phyloP scores from a whole-genome alignment of 164 flowering plant genomes.

The Akebia trifoliata region DNA sequence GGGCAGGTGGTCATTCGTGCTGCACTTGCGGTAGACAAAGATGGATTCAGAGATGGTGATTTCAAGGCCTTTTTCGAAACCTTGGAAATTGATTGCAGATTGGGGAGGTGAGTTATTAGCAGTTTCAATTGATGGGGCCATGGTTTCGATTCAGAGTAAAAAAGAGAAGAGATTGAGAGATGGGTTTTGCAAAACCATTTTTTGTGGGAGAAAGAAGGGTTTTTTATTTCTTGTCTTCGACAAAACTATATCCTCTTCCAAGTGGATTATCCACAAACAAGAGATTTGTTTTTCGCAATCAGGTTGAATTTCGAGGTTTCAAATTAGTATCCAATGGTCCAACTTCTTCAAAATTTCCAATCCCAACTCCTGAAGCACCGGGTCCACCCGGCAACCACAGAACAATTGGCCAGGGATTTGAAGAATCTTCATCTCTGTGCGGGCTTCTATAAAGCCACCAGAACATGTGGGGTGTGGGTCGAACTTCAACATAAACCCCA shows the following conservation, averaged over 20 bases:
- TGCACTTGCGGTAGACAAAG: constrained; percentile 43
- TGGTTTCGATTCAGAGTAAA: neutral
- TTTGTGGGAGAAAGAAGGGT: too few relatives aligned
- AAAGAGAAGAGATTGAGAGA: neutral
- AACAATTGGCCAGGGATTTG: constrained; percentile 49
- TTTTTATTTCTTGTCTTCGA: constrained; percentile 47
- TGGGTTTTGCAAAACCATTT: neutral
- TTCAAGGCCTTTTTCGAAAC: constrained; percentile 71
- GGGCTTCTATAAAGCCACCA: constrained; percentile 65
- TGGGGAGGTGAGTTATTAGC: constrained; percentile 2
- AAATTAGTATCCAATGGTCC: constrained; percentile 47
- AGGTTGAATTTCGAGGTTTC: constrained; percentile 54
- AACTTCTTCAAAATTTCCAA: constrained; percentile 56
- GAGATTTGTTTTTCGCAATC: constrained; percentile 60
- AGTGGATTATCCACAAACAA: constrained; percentile 81
- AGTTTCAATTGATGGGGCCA: neutral
- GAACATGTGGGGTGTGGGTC: constrained; percentile 59
- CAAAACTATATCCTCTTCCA: constrained; percentile 88
- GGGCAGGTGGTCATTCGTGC: too few relatives aligned
- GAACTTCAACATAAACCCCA: constrained; percentile 61
- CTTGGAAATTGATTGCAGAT: constrained; percentile 62
- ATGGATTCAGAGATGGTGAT: constrained; percentile 42
- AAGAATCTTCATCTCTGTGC: constrained; percentile 31
- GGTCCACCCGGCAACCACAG: constrained; percentile 74
- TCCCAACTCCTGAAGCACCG: constrained; percentile 56